A percentile compares a stretch with the other conserved stretches of the same genome.
Conservation (phyloP, 257 asterid species). For the Parsonsia alboflavescens region DNA sequence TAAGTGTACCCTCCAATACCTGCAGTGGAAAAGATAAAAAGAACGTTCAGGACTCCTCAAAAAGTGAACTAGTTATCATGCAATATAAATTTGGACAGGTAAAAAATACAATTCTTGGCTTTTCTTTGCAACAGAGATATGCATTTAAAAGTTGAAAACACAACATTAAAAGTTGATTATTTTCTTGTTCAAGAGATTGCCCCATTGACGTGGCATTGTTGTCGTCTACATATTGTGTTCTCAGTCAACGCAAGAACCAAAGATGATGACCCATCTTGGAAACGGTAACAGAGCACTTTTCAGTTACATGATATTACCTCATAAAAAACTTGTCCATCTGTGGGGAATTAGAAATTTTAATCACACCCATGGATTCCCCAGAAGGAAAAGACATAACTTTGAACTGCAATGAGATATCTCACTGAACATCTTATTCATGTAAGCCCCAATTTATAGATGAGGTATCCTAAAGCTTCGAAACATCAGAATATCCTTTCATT, state of each 20-base stretch:
- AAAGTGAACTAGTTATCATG: background rate
- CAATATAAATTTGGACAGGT: background rate
- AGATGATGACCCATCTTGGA: background rate
- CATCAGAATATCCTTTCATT: background rate
- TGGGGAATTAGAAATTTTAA: too few relatives aligned
- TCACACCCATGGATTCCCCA: background rate
- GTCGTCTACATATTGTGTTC: background rate
- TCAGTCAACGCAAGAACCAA: background rate
- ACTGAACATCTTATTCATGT: background rate
- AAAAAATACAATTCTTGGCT: background rate
- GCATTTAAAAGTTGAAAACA: background rate
- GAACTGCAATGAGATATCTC: background rate
- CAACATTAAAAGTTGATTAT: background rate
- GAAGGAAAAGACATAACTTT: background rate
- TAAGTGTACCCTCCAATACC: conserved; percentile 87
- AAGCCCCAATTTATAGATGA: background rate
- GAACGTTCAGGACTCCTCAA: background rate
- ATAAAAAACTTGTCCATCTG: background rate
- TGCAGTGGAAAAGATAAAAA: conserved; percentile 21
- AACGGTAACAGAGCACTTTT: background rate
- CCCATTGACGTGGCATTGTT: background rate
- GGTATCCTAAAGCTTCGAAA: background rate
- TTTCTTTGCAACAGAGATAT: background rate
- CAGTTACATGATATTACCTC: background rate
- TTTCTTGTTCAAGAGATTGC: background rate